Base-by-base conservation (phyloP, 2,329 filamentous ascomycete species). In the Aspergillus floridensis region DNA sequence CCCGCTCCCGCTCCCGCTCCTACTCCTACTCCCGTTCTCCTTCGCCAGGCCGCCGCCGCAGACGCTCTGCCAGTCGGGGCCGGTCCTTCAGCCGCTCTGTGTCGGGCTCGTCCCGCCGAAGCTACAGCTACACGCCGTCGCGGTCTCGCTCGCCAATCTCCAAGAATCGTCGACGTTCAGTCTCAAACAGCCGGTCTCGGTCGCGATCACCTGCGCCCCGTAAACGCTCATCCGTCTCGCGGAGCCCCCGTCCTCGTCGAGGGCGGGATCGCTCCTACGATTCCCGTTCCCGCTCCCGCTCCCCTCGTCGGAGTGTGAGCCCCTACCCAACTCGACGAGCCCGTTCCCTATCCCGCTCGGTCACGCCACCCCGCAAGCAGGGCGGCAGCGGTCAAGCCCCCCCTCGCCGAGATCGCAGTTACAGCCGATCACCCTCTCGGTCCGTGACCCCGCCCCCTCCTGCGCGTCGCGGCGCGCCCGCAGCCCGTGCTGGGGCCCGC, bases 1-100 rank as follows among this genome's bases (percentile, higher is more conserved):
- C 80, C 12, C 75, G 76, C 29, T 81, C 79, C 3, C 72, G 71
- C 12, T 82, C 80, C 49, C 74, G 75, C 52, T 62, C 61, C 12
- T 52, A 52, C 49, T 60, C 60, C 29, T 56, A 56, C 47, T 79
- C 80, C 22, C 38, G 74, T n/a, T 75, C 74, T 38, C 70, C 68
- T 24, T 76, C 75, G 10, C 67, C 65, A 3, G 66, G 65, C 53
- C 72, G 66, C 29, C 66, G 68, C 32, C 71, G 60, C 49, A 62
- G 65, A 41, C 71, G 60, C 57, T 69, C 66, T 5, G 58, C 48
- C 58, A 67, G 61, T 59, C 68, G 62, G 44, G 70, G 62, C 58
- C 60, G 72, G 31, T 73, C 72, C 44, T 71, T 74, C 61, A 68
- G 65, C 29, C 71, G 71, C 53, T 73, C 72, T 31, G 44, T 68